Evolutionary conservation across 768 basidiomycete genomes (phyloP).

Genomic region (Boletus subcaerulescens): DNA sequence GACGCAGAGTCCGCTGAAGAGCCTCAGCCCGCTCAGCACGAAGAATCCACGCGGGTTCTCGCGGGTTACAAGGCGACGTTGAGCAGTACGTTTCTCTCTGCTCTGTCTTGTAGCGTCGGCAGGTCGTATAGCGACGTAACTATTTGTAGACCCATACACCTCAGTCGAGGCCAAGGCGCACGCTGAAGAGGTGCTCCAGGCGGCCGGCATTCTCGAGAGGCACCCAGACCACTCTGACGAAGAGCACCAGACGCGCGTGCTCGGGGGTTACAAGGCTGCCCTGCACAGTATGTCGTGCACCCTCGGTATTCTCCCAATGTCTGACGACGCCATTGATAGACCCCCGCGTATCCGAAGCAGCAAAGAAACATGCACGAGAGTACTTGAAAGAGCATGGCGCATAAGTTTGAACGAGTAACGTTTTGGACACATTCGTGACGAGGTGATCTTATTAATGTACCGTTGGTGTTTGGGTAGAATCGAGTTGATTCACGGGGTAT

Average conservation of each 20-base stretch:
- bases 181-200: conserved; percentile 51
- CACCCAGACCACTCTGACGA: conserved; percentile 31
- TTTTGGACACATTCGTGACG: background rate
- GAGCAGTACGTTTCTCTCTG: conserved; percentile 32
- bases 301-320: no score
- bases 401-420: background rate
- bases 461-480: background rate
- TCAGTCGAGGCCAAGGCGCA: conserved; percentile 51
- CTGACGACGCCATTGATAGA: conserved; percentile 30
- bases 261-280: conserved; percentile 57
- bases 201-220: conserved; percentile 38
- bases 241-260: conserved; percentile 44
- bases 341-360: conserved; percentile 44
- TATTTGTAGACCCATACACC: conserved; percentile 37
- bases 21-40: background rate
- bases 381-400: conserved; percentile 34
- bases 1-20: conserved; percentile 4
- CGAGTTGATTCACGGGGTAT: background rate
- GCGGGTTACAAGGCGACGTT: conserved; percentile 53
- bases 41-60: conserved; percentile 25
- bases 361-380: conserved; percentile 47
- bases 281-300: conserved; percentile 39
- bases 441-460: background rate
- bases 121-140: no score
- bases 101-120: background rate